phyloP scores from a whole-genome alignment of 208 protist species.

The Trichomonas gallinae region DNA sequence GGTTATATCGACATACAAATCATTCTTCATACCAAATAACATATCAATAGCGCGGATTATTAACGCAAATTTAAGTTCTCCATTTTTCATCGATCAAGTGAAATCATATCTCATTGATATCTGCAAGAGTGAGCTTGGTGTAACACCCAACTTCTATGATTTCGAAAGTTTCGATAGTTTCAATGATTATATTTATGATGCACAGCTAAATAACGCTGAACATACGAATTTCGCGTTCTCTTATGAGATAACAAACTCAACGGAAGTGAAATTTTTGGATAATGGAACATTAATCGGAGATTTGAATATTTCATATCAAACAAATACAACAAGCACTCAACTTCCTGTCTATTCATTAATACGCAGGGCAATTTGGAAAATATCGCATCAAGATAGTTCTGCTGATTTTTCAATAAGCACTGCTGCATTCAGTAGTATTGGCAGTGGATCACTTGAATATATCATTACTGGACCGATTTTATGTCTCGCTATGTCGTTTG shows the following conservation, averaged over 20 bases:
- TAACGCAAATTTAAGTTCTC: neutral
- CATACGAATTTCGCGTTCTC: neutral
- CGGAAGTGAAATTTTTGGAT: neutral
- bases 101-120: neutral
- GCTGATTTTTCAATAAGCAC: neutral
- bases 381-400: neutral
- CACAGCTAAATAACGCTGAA: neutral
- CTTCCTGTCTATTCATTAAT: neutral
- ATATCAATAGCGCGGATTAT: neutral
- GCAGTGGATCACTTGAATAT: neutral
- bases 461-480: neutral
- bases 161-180: neutral
- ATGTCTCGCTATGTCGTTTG: neutral
- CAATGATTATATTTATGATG: neutral
- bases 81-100: neutral
- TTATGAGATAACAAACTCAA: neutral
- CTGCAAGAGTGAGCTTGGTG: neutral
- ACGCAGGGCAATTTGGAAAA: neutral
- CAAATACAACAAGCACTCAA: neutral
- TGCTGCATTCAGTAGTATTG: neutral
- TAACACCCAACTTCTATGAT: neutral
- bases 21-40: neutral
- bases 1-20: neutral
- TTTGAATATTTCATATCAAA: neutral
- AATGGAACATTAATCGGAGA: neutral